Evolutionary conservation across 2,329 filamentous ascomycete species (phyloP), one percentile per base, ranked within the genome.

Genomic region (Penicillium sp.): DNA sequence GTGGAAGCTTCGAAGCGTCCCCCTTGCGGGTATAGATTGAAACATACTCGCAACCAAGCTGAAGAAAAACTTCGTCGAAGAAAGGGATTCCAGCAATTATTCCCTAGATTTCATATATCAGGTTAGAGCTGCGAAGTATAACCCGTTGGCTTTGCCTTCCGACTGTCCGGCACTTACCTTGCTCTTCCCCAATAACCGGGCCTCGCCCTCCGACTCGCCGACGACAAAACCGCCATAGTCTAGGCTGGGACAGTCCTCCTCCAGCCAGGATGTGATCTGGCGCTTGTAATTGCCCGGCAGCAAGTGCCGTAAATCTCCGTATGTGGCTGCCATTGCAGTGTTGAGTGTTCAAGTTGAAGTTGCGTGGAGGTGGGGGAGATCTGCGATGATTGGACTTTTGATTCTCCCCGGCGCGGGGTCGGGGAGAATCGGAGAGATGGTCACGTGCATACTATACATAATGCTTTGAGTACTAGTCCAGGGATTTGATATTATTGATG

Each of bases 221-320:
- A 99, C 94, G 6, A 99, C 94, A 73, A 96, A 99, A 54, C 94
- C 94, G 66, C 90, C 94, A 71, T 96, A 97, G 80, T 99, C 94
- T 75, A 96, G 93, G 46, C 90, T 94, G 4, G 94, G 94, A 3
- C 91, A 95, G 77, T 99, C 94, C 76, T 99, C 94, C 66, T 91
- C 89, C 12, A 97, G 87, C 94, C 94, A 99, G 65, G 83, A 77
- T 20, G 87, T 83, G 57, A 97, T 84, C 60, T 87, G 83, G 43
- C 86, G 82, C 71, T 93, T 96, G 85, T 91, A 97, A 58, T 86
- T 89, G 18, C 86, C 83, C 0, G 93, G 92, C 36, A 97, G 85
- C 59, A 97, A 84, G 70, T 96, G 85, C 15, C 83, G 79, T 27
- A 85, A 78, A 51, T 81, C 79, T 58, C 85, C 85, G 61, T 85